Evolutionary conservation across 2,329 filamentous ascomycete genomes (phyloP).

Genomic region (Phyllosticta citriasiana): DNA sequence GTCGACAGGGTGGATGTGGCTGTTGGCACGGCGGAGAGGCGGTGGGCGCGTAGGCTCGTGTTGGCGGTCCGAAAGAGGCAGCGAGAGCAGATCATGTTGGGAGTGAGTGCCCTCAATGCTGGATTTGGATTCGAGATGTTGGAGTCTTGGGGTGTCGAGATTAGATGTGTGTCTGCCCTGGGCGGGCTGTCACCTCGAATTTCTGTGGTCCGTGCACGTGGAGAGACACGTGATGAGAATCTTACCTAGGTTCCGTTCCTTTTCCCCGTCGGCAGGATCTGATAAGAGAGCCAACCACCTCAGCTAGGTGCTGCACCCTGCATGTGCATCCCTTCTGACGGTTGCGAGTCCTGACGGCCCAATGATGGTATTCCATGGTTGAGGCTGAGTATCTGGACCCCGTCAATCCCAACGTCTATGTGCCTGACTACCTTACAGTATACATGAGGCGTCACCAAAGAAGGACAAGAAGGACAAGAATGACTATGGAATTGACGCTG

Average conservation of each 20-base stretch:
- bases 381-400: too few species aligned
- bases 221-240: neutral
- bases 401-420: too few species aligned
- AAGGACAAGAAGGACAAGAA: too few species aligned
- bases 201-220: conserved; percentile 9
- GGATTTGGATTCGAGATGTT: neutral
- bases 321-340: too few species aligned
- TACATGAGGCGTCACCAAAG: too few species aligned
- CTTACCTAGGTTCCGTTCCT: neutral
- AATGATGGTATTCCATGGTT: too few species aligned
- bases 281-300: neutral
- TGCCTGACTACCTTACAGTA: too few species aligned
- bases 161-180: too few species aligned
- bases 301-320: neutral
- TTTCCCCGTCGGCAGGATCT: neutral
- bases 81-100: conserved; percentile 30
- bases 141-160: too few species aligned
- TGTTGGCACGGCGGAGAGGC: neutral
- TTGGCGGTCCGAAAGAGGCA: conserved; percentile 23
- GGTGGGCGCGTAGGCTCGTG: conserved; percentile 16
- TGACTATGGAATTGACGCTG: too few species aligned
- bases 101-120: neutral
- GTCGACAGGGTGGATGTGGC: conserved; percentile 14
- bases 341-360: too few species aligned
- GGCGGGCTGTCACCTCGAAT: conserved; percentile 15